Evolutionary conservation across 306 rosid genomes (phyloP).

Genomic region (Arachis stenosperma): DNA sequence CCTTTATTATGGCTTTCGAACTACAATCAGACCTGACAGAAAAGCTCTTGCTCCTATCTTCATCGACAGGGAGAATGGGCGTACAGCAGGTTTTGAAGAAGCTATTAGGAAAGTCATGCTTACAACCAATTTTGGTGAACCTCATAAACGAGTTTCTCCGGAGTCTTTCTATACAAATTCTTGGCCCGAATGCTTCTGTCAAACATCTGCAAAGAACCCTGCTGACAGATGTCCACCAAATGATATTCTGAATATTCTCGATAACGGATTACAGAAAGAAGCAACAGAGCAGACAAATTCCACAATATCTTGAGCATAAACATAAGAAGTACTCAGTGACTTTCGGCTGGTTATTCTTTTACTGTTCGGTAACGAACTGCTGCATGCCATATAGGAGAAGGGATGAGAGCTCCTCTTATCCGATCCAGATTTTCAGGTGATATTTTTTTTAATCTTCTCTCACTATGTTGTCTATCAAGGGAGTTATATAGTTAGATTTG

Average conservation of each 20-base stretch:
- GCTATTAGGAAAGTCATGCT: constrained; percentile 81
- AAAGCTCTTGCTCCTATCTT: constrained; percentile 95
- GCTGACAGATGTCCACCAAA: constrained; percentile 84
- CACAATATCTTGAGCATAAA: constrained; percentile 47
- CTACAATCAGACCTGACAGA: constrained; percentile 89
- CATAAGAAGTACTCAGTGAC: constrained; percentile 33
- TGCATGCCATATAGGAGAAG: constrained; percentile 36
- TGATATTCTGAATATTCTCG: constrained; percentile 62
- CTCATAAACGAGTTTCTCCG: constrained; percentile 80
- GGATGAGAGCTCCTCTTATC: constrained; percentile 34
- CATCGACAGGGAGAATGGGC: constrained; percentile 74
- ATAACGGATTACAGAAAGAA: constrained; percentile 53
- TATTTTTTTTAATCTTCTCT: constrained; percentile 18
- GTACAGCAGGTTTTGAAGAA: constrained; percentile 67
- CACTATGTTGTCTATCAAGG: constrained; percentile 14
- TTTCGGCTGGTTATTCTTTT: constrained; percentile 38
- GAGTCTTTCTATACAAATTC: constrained; percentile 98
- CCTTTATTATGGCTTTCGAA: constrained; percentile 93
- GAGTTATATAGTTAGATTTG: constrained; percentile 35
- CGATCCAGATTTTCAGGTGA: constrained; percentile 45
- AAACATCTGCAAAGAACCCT: constrained; percentile 62
- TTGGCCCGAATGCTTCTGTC: constrained; percentile 99
- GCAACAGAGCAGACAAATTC: constrained; percentile 45
- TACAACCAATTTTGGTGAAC: constrained; percentile 83
- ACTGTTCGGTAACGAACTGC: constrained; percentile 35